Conservation (phyloP, 2,329 filamentous ascomycete genomes). For the Verticillium albo-atrum region DNA sequence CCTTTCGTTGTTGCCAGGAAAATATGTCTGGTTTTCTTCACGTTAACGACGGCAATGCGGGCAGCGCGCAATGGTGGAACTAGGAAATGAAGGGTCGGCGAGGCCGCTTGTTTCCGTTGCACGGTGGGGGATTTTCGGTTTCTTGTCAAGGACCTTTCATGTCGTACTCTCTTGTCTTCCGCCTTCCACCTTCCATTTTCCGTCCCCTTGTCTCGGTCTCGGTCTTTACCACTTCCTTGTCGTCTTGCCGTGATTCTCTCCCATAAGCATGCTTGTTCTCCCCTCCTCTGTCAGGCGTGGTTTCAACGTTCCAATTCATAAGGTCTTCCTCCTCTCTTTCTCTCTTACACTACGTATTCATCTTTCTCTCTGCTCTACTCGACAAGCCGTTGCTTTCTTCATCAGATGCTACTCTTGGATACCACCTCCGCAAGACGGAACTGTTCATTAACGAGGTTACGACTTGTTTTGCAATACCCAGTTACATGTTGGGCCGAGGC, state of each 20-base stretch:
- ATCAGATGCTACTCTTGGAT: conserved; percentile 9
- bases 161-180: neutral
- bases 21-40: neutral
- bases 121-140: neutral
- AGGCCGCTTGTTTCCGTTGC: neutral
- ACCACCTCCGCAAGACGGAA: conserved; percentile 13
- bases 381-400: conserved; percentile 13
- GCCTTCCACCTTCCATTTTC: neutral
- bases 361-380: conserved; percentile 6
- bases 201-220: neutral
- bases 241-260: neutral
- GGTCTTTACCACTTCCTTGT: neutral
- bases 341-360: neutral
- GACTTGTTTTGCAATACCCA: conserved; percentile 3
- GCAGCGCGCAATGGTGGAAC: neutral
- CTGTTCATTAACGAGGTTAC: conserved; percentile 13
- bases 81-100: neutral
- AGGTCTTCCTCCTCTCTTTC: neutral
- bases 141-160: neutral
- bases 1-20: neutral
- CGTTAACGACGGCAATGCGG: neutral
- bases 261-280: neutral
- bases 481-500: neutral
- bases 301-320: neutral
- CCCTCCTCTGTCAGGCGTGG: neutral